phyloP scores from a whole-genome alignment of 1,284 basidiomycete species.

The Cerrena zonata region DNA sequence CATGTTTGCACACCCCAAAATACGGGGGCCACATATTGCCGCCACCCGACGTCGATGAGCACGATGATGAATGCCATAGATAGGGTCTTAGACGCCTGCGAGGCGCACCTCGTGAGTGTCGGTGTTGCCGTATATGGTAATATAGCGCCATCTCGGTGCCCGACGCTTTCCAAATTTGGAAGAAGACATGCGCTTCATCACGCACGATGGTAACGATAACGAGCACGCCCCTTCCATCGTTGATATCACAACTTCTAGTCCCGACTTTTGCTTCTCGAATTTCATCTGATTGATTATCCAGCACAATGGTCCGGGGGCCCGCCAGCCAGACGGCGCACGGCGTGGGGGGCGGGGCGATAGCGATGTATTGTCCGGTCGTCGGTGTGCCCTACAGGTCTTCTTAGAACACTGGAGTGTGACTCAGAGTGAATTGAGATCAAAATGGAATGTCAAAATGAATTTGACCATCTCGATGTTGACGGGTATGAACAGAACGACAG shows the following conservation, averaged over 20 bases:
- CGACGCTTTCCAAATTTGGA: constrained; percentile 11
- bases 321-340: background rate
- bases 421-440: background rate
- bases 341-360: background rate
- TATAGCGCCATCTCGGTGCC: constrained; percentile 2
- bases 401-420: background rate
- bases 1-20: constrained; percentile 4
- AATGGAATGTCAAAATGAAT: background rate
- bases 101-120: background rate
- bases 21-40: background rate
- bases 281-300: background rate
- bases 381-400: background rate
- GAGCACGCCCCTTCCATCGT: background rate
- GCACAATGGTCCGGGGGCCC: background rate
- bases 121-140: constrained; percentile 9
- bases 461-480: background rate
- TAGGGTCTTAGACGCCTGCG: constrained; percentile 3
- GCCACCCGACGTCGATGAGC: constrained; percentile 4
- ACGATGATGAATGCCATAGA: constrained; percentile 2
- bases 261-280: background rate
- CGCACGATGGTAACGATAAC: background rate
- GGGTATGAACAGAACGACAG: background rate
- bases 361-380: background rate
- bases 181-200: constrained; percentile 8
- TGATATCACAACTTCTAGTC: background rate